A percentile compares a stretch with the other conserved stretches of the same genome.
Evolutionary conservation across 2,329 filamentous ascomycete species (phyloP).

Genomic region (Scolecobasidium constrictum): DNA sequence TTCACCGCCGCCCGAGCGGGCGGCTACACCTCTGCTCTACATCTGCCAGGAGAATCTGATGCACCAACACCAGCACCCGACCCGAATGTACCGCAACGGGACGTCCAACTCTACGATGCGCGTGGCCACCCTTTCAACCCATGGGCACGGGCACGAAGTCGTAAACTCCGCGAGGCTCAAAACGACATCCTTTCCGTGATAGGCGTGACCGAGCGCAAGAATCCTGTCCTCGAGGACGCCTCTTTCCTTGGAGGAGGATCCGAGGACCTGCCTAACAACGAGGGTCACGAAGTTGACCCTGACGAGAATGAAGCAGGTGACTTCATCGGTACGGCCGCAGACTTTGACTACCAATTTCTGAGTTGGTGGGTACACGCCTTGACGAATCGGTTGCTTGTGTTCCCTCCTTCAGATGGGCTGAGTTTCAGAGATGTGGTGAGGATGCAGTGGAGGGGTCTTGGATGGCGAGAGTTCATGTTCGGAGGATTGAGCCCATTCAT

Average conservation of each 20-base stretch:
- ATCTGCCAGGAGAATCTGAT: constrained; percentile 14
- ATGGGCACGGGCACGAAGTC: constrained; percentile 26
- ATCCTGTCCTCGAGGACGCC: background rate
- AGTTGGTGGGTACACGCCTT: constrained; percentile 7
- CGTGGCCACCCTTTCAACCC: constrained; percentile 34
- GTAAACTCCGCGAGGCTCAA: constrained; percentile 31
- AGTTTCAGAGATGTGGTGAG: constrained; percentile 3
- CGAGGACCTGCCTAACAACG: background rate
- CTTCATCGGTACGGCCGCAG: background rate
- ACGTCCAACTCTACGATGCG: constrained; percentile 32
- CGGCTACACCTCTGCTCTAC: constrained; percentile 1
- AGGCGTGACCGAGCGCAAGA: constrained; percentile 31
- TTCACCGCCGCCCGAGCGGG: constrained; percentile 12
- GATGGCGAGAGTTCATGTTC: background rate
- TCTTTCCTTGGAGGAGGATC: background rate
- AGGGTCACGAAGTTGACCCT: background rate
- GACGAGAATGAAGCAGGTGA: constrained; percentile 6
- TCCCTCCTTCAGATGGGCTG: background rate
- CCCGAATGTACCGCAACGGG: background rate
- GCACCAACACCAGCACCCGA: background rate
- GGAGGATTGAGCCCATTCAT: constrained; percentile 4
- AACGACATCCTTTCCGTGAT: constrained; percentile 37
- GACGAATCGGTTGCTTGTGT: constrained; percentile 7
- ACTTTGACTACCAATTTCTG: constrained; percentile 3
- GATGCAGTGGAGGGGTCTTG: background rate